Percentiles rank a stretch among this genome's conserved stretches.
Conservation (phyloP, 208 protist genomes). For the Wallacemonas sp. region DNA sequence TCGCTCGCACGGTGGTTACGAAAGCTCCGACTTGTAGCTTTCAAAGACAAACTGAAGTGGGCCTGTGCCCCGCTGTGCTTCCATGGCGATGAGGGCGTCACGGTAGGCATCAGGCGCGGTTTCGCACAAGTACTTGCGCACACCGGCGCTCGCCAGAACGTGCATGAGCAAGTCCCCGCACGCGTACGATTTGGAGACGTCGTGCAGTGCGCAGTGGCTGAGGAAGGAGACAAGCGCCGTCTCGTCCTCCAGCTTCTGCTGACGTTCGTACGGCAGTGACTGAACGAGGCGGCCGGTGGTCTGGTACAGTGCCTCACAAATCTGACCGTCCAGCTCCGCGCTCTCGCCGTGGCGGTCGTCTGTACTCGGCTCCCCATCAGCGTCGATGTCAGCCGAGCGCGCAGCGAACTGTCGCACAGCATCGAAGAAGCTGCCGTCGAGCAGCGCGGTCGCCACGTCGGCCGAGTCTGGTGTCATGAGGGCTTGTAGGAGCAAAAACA, state of each 20-base stretch:
- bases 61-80: neutral
- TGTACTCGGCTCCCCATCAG: neutral
- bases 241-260: neutral
- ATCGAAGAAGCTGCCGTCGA: neutral
- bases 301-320: slow-evolving; percentile 11
- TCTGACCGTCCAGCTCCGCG: neutral
- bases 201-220: neutral
- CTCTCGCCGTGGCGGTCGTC: neutral
- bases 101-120: slow-evolving; percentile 11
- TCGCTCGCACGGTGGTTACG: too few relatives aligned
- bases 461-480: slow-evolving; percentile 1
- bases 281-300: slow-evolving; percentile 8
- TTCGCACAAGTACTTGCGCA: slow-evolving; percentile 9
- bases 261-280: slow-evolving; percentile 8
- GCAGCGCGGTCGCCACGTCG: neutral
- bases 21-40: slow-evolving; percentile 3
- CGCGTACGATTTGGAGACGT: slow-evolving; percentile 3
- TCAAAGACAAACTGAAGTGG: slow-evolving; percentile 13
- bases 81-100: slow-evolving; percentile 8
- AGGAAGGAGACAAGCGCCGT: neutral
- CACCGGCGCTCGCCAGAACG: neutral
- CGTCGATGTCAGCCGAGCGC: neutral
- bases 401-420: neutral
- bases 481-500: slow-evolving; percentile 5
- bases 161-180: slow-evolving; percentile 18